Conservation (phyloP, 73 alveolate species). For the Durusdinium trenchii region DNA sequence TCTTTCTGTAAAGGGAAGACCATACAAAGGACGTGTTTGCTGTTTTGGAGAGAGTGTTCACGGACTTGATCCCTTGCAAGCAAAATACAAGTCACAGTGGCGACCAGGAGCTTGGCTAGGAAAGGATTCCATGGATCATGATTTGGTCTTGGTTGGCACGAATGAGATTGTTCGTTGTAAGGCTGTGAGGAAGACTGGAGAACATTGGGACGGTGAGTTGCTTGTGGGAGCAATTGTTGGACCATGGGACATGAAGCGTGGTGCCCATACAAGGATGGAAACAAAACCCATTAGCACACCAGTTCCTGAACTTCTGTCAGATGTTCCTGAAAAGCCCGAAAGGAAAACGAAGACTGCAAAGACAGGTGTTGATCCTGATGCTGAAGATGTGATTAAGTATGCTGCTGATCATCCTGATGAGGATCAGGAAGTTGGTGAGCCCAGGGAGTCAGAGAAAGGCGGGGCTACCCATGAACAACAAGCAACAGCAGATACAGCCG, state of each 20-base stretch:
- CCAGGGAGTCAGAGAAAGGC: too few relatives aligned
- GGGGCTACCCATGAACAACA: too few relatives aligned
- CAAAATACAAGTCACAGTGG: not conserved
- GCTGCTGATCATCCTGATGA: too few relatives aligned
- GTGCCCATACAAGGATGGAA: not conserved
- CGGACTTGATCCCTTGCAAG: too few relatives aligned
- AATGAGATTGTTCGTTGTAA: not conserved
- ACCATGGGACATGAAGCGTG: not conserved
- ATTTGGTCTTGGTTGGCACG: not conserved
- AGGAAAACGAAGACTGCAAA: too few relatives aligned
- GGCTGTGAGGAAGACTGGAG: not conserved
- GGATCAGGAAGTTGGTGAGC: too few relatives aligned
- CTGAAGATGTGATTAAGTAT: too few relatives aligned
- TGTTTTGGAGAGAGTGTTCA: not conserved
- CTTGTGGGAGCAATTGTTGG: not conserved
- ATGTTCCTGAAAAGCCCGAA: not conserved
- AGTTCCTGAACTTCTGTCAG: not conserved
- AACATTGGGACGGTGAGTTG: not conserved
- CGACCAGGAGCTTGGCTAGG: not conserved
- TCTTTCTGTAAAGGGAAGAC: too few relatives aligned
- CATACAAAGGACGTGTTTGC: not conserved
- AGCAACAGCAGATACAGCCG: too few relatives aligned
- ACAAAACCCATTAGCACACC: not conserved
- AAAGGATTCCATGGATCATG: not conserved
- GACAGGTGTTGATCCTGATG: too few relatives aligned